Evolutionary conservation across 129 eudicot genomes (phyloP), one percentile per base, ranked within the genome.

Genomic region (Oenanthe sinensis): DNA sequence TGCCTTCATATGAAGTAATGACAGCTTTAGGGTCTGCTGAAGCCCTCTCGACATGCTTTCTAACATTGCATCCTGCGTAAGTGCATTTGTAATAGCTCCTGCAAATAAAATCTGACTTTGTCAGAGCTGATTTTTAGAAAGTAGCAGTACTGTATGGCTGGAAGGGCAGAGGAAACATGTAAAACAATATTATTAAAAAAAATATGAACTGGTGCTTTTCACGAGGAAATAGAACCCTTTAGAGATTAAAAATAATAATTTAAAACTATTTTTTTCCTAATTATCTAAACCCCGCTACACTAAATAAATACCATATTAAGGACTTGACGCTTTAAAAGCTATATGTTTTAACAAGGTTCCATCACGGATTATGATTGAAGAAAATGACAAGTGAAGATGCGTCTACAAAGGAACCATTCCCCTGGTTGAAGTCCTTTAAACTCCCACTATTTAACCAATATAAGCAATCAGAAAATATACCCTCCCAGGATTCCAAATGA

Each of bases 21-120:
- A 95, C 99, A 3, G 96, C 90, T 84, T 91, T 90, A 11, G 92
- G 87, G 83, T 95, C 99, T 5, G 90, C 62, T 46, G 97, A 89
- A 55, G 99, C 87, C 83, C 99, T 82, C 80, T 95, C 99, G 6
- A 95, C 97, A 39, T 95, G 99, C 82, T 95, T 95, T 40, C 99
- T 85, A 36, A 95, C 99, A 71, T 86, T 92, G 87, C 99, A 95
- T 62, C 97, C 97, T 4, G 83, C 75, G 72, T 82, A 87, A 0
- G 99, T 95, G 81, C 99, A 95, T 77, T 90, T 88, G 81, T 95
- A 95, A 75, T 95, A 95, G 85, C 99, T 95, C 97, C 99, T 95
- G 89, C 75, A 83, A 11, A 24, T 14, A 39, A 33, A 60, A 58
- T 52, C 0, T 14, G 22, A 24, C 26, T 6, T 58, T 73, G 75